Base-by-base conservation (phyloP, 352 stramenopile species). In the Globisporangium okanoganense region DNA sequence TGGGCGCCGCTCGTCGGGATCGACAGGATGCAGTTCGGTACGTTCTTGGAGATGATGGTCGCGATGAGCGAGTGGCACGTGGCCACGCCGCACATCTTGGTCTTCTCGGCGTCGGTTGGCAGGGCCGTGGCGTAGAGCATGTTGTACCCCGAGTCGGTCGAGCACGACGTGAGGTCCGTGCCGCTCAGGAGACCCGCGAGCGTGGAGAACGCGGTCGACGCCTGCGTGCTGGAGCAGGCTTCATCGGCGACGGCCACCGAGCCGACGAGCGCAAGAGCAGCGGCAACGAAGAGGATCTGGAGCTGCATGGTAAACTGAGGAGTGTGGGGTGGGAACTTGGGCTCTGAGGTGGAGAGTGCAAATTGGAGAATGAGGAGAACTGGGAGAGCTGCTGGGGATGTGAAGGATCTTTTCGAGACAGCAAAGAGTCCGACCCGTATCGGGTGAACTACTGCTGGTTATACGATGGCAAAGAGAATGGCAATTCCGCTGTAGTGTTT, bases 31-130 rank as follows among this genome's bases (percentile, higher is more conserved):
- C 53, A 83, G 65, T 83, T 56, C 5, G 70, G 68, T 31, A 64
- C 65, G 63, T 69, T 68, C 43, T 62, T 57, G 18, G 49, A 44
- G 43, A 69, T 38, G 29, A 82, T 61, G 36, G 56, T 66, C 49
- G 59, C 55, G 65, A 83, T 74, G 27, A 83, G 62, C 14, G 58
- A 47, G 50, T 77, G 53, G 65, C 75, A 83, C 27, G 58, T 45
- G 8, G 58, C 43, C 22, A 27, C 36, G 16, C 50, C 54, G 73
- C 73, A 82, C 71, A 82, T 78, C 62, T 62, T 63, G 33, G 53
- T 61, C 20, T 55, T 71, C 58, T 76, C 43, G n/a, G 67, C 67
- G 36, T 61, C 58, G 45, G 67, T 70, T 2, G 70, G 72, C 41
- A 75, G 57, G 18, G 62, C 16, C 43, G 67, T 68, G 38, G 67